phyloP scores from a whole-genome alignment of 1,139 yeast genomes.

The Tardiomyces blankii region DNA sequence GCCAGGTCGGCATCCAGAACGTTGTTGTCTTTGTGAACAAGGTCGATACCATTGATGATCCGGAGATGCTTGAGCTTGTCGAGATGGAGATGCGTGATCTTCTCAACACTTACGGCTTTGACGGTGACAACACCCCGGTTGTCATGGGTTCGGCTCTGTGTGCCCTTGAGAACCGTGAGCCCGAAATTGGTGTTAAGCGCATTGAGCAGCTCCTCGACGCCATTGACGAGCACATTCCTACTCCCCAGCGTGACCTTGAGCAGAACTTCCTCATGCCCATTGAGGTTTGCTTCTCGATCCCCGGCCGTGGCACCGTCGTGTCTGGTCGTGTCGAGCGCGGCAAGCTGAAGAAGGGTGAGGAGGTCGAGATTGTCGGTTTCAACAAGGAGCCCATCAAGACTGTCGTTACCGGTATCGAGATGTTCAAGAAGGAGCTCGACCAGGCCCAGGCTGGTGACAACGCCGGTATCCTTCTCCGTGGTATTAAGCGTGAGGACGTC shows the following conservation, averaged over 20 bases:
- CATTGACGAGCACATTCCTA: conserved; percentile 90
- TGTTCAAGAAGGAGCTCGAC: conserved; percentile 98
- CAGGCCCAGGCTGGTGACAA: conserved; percentile 98
- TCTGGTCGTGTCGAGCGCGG: conserved; percentile 99
- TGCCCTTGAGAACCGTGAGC: conserved; percentile 80
- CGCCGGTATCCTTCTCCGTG: conserved; percentile 95
- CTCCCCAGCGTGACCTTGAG: conserved; percentile 92
- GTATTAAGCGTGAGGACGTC: conserved; percentile 95
- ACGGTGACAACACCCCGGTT: conserved; percentile 97
- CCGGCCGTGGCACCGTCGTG: conserved; percentile 99
- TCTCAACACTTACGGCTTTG: conserved; percentile 81
- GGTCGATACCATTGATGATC: conserved; percentile 95
- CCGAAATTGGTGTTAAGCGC: conserved; percentile 87
- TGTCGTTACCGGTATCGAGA: conserved; percentile 95
- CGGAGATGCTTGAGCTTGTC: conserved; percentile 98
- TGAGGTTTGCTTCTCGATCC: conserved; percentile 94
- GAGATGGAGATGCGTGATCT: conserved; percentile 99
- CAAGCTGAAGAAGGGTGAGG: conserved; percentile 93
- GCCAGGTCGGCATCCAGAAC: conserved; percentile 98
- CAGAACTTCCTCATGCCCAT: conserved; percentile 96
- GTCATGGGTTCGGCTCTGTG: conserved; percentile 98
- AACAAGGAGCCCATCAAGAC: conserved; percentile 82
- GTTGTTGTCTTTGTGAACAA: conserved; percentile 96
- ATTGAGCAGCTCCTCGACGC: conserved; percentile 79
- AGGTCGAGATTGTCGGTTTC: conserved; percentile 91